A percentile compares a stretch with the other conserved stretches of the same genome.
Conservation (phyloP, 192 early-diverging fungal genomes). For the Rhizophlyctis rosea region DNA sequence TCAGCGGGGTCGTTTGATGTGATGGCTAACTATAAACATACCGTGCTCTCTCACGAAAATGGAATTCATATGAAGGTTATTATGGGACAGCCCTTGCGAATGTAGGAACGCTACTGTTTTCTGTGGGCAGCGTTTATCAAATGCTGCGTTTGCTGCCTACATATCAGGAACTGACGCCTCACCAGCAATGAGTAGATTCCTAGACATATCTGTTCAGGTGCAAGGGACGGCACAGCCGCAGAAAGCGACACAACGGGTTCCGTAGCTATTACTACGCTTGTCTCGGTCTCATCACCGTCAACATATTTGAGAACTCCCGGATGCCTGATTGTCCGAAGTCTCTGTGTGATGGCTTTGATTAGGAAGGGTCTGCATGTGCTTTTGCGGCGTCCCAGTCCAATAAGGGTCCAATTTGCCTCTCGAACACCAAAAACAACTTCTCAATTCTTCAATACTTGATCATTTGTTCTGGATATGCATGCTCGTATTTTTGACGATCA, state of each 20-base stretch:
- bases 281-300: conserved; percentile 19
- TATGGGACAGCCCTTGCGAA: conserved; percentile 33
- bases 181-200: conserved; percentile 33
- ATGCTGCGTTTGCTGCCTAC: no score
- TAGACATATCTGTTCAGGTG: conserved; percentile 29
- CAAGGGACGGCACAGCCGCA: conserved; percentile 13
- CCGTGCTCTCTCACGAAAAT: conserved; percentile 25
- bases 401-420: neutral
- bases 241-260: conserved; percentile 34
- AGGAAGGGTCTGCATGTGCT: neutral
- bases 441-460: no score
- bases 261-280: conserved; percentile 29
- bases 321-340: conserved; percentile 32
- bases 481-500: neutral
- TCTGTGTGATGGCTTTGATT: neutral
- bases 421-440: neutral
- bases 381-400: neutral
- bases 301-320: conserved; percentile 36
- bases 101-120: conserved; percentile 39
- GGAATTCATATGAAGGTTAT: conserved; percentile 36
- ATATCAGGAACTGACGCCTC: neutral
- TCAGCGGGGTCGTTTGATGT: neutral
- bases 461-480: no score
- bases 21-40: neutral
- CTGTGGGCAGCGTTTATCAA: no score